Evolutionary conservation across 2,329 filamentous ascomycete species (phyloP).

Genomic region (Cyclaneusma minus): DNA sequence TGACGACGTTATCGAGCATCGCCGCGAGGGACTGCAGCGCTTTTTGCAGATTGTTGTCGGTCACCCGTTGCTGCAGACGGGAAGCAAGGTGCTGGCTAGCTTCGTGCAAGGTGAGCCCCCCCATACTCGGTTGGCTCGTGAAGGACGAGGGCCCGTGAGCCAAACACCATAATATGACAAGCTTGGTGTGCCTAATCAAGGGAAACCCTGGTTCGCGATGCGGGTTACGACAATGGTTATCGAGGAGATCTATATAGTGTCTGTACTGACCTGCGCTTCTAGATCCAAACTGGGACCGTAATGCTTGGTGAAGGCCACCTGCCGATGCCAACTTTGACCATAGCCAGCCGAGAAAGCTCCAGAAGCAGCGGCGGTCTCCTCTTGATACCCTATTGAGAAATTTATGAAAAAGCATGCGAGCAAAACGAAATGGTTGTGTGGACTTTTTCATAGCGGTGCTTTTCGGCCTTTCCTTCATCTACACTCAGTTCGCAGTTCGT

Average conservation of each 20-base stretch:
- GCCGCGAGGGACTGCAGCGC: slow-evolving; percentile 79
- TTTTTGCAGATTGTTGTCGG: slow-evolving; percentile 97
- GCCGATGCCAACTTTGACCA: slow-evolving; percentile 8
- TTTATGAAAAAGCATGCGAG: too few relatives aligned
- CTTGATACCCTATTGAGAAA: too few relatives aligned
- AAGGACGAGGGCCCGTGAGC: background rate
- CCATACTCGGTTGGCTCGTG: background rate
- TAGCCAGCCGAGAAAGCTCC: slow-evolving; percentile 25
- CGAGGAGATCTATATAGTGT: slow-evolving; percentile 1
- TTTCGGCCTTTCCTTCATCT: too few relatives aligned
- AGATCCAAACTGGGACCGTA: slow-evolving; percentile 85
- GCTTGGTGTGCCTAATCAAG: too few relatives aligned
- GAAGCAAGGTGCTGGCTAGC: slow-evolving; percentile 86
- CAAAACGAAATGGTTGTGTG: too few relatives aligned
- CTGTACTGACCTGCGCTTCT: slow-evolving; percentile 8
- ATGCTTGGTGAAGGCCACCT: slow-evolving; percentile 56
- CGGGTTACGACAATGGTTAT: background rate
- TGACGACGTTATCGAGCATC: slow-evolving; percentile 94
- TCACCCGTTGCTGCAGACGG: slow-evolving; percentile 90
- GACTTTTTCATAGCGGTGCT: too few relatives aligned
- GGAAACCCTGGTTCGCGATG: too few relatives aligned
- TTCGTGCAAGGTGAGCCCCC: slow-evolving; percentile 76
- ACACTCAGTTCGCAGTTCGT: too few relatives aligned
- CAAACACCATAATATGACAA: slow-evolving; percentile 7
- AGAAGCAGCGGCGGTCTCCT: slow-evolving; percentile 21